phyloP scores from a whole-genome alignment of 2,329 filamentous ascomycete species.

The Chaetomium globosum region DNA sequence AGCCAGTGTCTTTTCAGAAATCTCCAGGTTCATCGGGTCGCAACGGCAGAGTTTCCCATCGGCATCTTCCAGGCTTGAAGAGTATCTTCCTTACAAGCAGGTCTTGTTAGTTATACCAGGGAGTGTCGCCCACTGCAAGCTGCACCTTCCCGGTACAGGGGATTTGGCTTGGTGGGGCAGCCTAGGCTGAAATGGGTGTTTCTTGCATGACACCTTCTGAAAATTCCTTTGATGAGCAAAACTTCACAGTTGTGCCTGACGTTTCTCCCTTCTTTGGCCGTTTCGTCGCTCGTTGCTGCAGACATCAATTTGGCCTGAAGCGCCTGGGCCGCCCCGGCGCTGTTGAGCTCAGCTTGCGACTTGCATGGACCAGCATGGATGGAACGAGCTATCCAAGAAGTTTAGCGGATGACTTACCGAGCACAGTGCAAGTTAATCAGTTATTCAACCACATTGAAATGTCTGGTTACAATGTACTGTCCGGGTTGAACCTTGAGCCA shows the following conservation, averaged over 20 bases:
- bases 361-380: not conserved
- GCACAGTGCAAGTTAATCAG: not conserved
- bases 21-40: not conserved
- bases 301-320: not conserved
- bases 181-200: constrained; percentile 24
- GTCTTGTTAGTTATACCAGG: too few relatives aligned
- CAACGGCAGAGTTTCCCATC: constrained; percentile 1
- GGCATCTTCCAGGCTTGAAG: constrained; percentile 1
- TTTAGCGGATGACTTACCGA: not conserved
- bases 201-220: constrained; percentile 21
- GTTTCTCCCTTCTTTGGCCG: not conserved
- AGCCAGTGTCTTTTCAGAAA: not conserved
- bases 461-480: not conserved
- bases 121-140: not conserved
- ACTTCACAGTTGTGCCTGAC: not conserved
- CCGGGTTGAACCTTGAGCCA: not conserved
- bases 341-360: not conserved
- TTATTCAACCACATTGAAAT: not conserved
- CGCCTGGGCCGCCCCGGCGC: not conserved
- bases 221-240: not conserved
- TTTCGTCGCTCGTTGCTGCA: not conserved
- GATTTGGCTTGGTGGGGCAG: not conserved
- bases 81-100: too few relatives aligned
- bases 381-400: not conserved
- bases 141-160: constrained; percentile 16